Base-by-base conservation (phyloP, 768 basidiomycete species). In the Neoboletus brunneissimus region DNA sequence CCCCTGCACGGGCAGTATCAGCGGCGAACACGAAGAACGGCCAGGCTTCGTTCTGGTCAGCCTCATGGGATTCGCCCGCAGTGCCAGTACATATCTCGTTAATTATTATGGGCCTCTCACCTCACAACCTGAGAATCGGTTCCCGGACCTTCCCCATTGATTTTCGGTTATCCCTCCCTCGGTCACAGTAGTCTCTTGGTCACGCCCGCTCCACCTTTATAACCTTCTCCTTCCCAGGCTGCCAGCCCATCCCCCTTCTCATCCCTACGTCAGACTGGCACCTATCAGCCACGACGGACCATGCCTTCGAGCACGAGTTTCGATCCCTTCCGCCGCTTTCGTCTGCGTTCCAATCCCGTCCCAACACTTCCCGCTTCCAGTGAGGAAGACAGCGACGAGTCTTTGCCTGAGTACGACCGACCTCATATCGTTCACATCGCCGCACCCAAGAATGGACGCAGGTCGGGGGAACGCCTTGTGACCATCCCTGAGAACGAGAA, bases 331-430 rank as follows among this genome's bases (percentile, higher is more conserved):
- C 69, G 64, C 18, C 71, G 62, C 20, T 47, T 69, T 20, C 71
- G 69, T 11, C 56, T 38, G 10, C 60, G 67, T 18, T 43, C 57
- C 18, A 27, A 18, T 18, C 34, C 44, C 3, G 32, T 16, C 16
- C 40, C 55, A n/a, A 10, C 29, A 15, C 41, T 11, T 18, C 43
- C 46, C 2, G 13, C 57, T 0, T 37, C 59, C 0, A 52, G 32
- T n/a, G 65, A 72, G 48, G 53, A 64, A 1, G 69, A 69, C 60
- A 71, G 51, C 13, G 71, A 71, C 20, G 54, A 48, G 11, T 63
- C 59, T 13, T 63, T 68, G 0, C 66, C 62, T 0, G 60, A 68
- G 23, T 52, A 42, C 32, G 48, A 27, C 41, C 48, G 10, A 6
- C 50, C 37, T 2, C 64, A 13, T 3, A 44, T 51, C 44, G 10